Percentiles rank a stretch among this genome's conserved stretches.
Evolutionary conservation across 192 early-diverging fungal species (phyloP).

Genomic region (Coemansia pectinata): DNA sequence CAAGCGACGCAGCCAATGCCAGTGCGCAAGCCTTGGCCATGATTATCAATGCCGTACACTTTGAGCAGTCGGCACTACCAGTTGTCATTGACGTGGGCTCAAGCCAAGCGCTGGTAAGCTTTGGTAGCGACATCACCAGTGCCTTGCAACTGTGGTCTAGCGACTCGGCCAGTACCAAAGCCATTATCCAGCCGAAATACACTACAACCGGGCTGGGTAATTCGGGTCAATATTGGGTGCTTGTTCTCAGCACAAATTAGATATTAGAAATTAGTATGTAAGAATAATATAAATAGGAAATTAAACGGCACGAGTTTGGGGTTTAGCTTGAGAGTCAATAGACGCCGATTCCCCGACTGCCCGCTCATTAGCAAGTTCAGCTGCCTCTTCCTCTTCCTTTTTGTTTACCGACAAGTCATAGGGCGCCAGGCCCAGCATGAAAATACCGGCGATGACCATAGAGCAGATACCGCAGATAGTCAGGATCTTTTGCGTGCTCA

Average conservation of each 20-base stretch:
- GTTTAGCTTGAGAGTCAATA: background rate
- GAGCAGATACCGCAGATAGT: constrained; percentile 51
- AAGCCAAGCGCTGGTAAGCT: background rate
- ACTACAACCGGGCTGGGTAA: background rate
- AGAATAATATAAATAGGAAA: background rate
- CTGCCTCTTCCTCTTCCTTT: background rate
- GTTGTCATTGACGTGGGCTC: background rate
- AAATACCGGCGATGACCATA: constrained; percentile 36
- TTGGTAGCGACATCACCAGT: constrained; percentile 5
- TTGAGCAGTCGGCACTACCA: background rate
- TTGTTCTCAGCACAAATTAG: background rate
- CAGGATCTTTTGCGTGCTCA: constrained; percentile 39
- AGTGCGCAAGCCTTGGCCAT: constrained; percentile 6
- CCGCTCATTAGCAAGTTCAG: background rate
- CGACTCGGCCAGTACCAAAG: background rate
- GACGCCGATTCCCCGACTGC: background rate
- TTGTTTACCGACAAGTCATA: constrained; percentile 22
- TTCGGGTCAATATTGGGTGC: constrained; percentile 15
- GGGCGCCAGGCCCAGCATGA: constrained; percentile 46
- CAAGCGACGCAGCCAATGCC: background rate
- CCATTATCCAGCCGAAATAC: background rate
- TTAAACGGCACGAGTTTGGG: background rate
- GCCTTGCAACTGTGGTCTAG: background rate
- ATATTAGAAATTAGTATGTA: background rate
- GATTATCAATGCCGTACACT: background rate